Evolutionary conservation across 1,139 yeast genomes (phyloP).

Genomic region (Geotrichum armillariae): DNA sequence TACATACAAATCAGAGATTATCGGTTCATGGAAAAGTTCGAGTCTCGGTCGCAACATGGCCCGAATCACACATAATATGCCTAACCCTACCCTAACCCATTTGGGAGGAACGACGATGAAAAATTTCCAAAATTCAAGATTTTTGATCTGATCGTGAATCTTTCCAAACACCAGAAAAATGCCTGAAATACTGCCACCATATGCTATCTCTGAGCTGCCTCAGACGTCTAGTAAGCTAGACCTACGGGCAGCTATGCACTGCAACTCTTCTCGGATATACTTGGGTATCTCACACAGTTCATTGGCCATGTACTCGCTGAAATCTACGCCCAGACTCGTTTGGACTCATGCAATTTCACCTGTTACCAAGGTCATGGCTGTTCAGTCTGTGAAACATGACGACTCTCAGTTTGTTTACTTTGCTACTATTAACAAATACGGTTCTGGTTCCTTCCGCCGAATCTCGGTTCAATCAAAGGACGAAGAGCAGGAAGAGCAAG

Average conservation of each 20-base stretch:
- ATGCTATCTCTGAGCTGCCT: conserved; percentile 36
- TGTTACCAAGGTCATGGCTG: conserved; percentile 46
- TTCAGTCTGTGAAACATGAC: conserved; percentile 26
- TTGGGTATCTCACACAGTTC: conserved; percentile 78
- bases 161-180: conserved; percentile 24
- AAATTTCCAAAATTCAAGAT: conserved; percentile 7
- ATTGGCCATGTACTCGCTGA: conserved; percentile 66
- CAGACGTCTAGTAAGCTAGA: conserved; percentile 28
- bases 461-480: conserved; percentile 18
- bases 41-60: no score
- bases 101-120: conserved; percentile 11
- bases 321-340: conserved; percentile 76
- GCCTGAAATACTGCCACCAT: conserved; percentile 39
- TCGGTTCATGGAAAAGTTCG: no score
- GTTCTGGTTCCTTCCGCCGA: conserved; percentile 18
- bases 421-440: conserved; percentile 18
- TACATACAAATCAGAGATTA: no score
- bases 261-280: conserved; percentile 32
- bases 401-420: conserved; percentile 17
- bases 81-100: conserved; percentile 12
- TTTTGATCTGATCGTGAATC: not conserved
- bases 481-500: conserved; percentile 21
- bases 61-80: no score
- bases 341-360: conserved; percentile 78
- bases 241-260: conserved; percentile 24